Evolutionary conservation across 495 filamentous ascomycete species (phyloP), one percentile per base, ranked within the genome.

Genomic region (Oidiodendron maius): DNA sequence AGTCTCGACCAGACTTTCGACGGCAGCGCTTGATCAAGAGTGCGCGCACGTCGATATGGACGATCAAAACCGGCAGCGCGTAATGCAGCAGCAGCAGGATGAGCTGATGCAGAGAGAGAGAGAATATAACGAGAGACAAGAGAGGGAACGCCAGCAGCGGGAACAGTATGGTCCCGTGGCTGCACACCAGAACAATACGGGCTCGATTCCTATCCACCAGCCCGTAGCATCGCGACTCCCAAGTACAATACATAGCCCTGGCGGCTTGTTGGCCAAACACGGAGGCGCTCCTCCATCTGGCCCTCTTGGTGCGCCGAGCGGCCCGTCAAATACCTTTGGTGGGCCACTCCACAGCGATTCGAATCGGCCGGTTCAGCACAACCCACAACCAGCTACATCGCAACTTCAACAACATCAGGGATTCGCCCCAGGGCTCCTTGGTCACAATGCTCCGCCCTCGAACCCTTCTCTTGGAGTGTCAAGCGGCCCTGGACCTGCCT

Each of bases 181-280:
- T 22, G 80, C 86, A 12, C 87, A 90, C 51, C 87, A 94, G 61
- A 89, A 85, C 63, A 88, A 87, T 54, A 81, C 86, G 11, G 86
- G 82, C 26, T 84, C 89, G 0, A 83, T 95, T 41, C 87, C 87
- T 22, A 78, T 96, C 56, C 90, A 96, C 61, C 90, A 96, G 60
- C 90, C 90, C 2, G 87, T 95, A 40, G 89, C 90, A 36, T 88
- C 85, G 34, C 80, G 87, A 57, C 77, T 89, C 13, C 71, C 87
- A 6, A 84, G 81, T 44, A 80, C 83, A 28, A 90, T 94, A 43
- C 89, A 93, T 59, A 89, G 87, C 30, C 90, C 90, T 11, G 87
- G 89, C 58, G 90, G 90, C 11, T 72, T 96, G 9, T 78, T 95
- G 25, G 83, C 85, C 1, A 89, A 84, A 52, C 76, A 87, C 50